Conservation (phyloP, 2,329 filamentous ascomycete genomes). For the Sclerotinia borealis region DNA sequence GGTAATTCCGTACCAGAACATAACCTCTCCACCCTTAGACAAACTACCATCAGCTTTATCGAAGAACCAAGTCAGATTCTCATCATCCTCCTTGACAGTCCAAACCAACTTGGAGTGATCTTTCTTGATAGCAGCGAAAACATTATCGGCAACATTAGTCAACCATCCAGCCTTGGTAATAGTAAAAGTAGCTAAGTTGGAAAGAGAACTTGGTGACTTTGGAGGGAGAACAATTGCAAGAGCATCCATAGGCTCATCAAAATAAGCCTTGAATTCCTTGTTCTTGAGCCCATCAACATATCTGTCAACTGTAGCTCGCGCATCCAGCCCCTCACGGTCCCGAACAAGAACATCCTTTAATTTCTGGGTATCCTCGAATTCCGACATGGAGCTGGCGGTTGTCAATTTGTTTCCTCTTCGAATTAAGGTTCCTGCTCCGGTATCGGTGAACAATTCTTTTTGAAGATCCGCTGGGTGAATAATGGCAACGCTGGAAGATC, state of each 20-base stretch:
- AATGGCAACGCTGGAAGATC: conserved; percentile 91
- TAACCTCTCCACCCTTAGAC: conserved; percentile 75
- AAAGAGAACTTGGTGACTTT: conserved; percentile 57
- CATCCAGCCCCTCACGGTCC: conserved; percentile 75
- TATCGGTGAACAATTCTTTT: conserved; percentile 95
- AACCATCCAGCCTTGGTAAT: conserved; percentile 95
- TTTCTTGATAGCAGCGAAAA: conserved; percentile 89
- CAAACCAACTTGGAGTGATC: conserved; percentile 87
- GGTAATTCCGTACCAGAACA: conserved; percentile 88
- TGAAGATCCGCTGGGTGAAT: conserved; percentile 94
- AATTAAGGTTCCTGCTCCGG: conserved; percentile 88
- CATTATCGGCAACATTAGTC: conserved; percentile 90
- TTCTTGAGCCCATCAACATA: conserved; percentile 75
- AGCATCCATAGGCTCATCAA: conserved; percentile 89
- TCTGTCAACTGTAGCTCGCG: conserved; percentile 75
- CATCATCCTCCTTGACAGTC: conserved; percentile 94
- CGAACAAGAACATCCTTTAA: conserved; percentile 78
- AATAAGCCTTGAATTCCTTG: conserved; percentile 85
- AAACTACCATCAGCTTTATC: conserved; percentile 94
- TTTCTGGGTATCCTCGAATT: conserved; percentile 70
- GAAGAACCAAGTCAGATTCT: conserved; percentile 97
- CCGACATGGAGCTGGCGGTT: conserved; percentile 61
- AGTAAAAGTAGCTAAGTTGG: conserved; percentile 82
- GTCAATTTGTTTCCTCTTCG: conserved; percentile 85
- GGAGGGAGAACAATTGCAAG: conserved; percentile 82